Base-by-base conservation (phyloP, 2,329 filamentous ascomycete genomes). In the Botrytis fragariae region DNA sequence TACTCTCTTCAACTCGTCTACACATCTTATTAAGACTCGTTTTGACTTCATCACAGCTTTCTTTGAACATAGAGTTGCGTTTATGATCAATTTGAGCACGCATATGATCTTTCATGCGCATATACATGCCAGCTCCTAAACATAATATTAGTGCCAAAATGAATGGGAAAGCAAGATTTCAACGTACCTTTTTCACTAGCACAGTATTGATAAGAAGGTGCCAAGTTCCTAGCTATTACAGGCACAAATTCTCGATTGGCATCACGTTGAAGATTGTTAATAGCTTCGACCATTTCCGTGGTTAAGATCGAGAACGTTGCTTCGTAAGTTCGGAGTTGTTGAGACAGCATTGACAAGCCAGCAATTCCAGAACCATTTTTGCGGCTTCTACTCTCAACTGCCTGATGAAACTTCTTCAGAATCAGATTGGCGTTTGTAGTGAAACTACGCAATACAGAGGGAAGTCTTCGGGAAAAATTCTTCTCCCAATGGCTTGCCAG, bases 161-260 rank as follows among this genome's bases (percentile, higher is more conserved):
- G 22, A 42, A 68, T 32, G 2, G 10, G 10, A 29, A 22, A 29
- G 16, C 39, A n/a, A 32, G 45, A 32, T 20, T 72, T 42, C 35
- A 37, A 54, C 78, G 74, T 75, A 78, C 85, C 86, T n/a, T 59
- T 57, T 77, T 89, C 86, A 0, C 79, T 75, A 7, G 79, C 74
- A 77, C 87, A 89, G 0, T 64, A 69, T 0, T 81, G 72, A 77
- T 90, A 90, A 0, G 82, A 84, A 3, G 79, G 74, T 2, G 75
- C 74, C 85, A 91, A 88, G 45, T 79, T 80, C 1, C 76, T 61
- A 6, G 81, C 78, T 71, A 90, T 84, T 3, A 82, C 81, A 0
- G 87, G 87, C 0, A 82, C 83, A 72, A 90, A 89, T 48, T 86
- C 81, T 6, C 88, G 85, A 76, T 85, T 90, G 25, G 85, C 85